Base-by-base conservation (phyloP, 1,139 yeast species). In the Saccharomyces hybrid region DNA sequence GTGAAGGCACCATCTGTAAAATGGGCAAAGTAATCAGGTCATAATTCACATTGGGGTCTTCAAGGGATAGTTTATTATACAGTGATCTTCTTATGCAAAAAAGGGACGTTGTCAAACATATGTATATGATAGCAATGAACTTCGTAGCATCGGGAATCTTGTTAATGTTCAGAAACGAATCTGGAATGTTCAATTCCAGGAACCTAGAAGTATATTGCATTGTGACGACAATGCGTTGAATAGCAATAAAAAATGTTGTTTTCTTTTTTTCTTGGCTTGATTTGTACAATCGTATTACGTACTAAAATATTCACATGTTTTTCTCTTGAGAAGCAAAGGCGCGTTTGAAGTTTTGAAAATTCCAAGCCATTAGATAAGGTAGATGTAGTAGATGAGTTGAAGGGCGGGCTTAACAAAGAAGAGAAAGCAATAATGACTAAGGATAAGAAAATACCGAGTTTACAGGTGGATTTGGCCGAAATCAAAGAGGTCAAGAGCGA, bases 1-100 rank as follows among this genome's bases (percentile, higher is more conserved):
- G 73, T 25, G 77, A 72, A 3, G 96, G 96, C 4, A 88, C 80
- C 67, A 88, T 73, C 67, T 88, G 91, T 53, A 89, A 64, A 54
- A 77, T 75, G 0, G 96, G 88, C 7, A 25, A 26, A 16, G 47
- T 46, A 2, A 50, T 13, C 11, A 20, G 29, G 29, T 44, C 13
- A 4, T 76, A 73, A 5, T 64, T 58, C 25, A 64, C 51, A 27
- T 59, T 55, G 2, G 60, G 56, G 26, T 59, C 64, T 11, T 49
- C 23, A 16, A 54, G 38, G 9, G 58, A 25, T 14, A 66, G 56
- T 6, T 55, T 53, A 34, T 64, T 62, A 55, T 65, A 71, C 7
- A 61, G 55, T 14, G 60, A 61, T 38, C 60, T 60, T 53, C 74
- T 72, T 42, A 74, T 54, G 41, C 67, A 58, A 31, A 69, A 72